phyloP scores from a whole-genome alignment of 768 basidiomycete genomes.

The Paxillus involutus region DNA sequence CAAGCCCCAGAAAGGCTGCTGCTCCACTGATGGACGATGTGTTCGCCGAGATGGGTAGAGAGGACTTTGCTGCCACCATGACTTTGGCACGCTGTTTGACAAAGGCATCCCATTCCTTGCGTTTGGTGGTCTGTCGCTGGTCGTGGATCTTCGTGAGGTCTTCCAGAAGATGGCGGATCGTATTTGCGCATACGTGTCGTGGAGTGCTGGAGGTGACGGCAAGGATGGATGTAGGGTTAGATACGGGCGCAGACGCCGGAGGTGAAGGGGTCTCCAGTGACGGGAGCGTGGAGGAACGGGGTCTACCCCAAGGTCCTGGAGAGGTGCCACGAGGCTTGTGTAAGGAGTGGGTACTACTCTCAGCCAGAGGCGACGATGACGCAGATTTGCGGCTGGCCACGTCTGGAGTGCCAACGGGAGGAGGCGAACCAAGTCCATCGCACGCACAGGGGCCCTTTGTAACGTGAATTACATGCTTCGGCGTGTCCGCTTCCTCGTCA shows the following conservation, averaged over 20 bases:
- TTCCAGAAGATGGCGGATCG: conserved; percentile 69
- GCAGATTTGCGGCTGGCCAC: conserved; percentile 7
- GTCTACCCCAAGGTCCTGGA: conserved; percentile 50
- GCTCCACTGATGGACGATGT: conserved; percentile 41
- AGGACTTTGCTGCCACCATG: conserved; percentile 29
- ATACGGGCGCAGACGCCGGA: conserved; percentile 6
- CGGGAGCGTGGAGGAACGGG: conserved; percentile 42
- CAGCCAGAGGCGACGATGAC: conserved; percentile 15
- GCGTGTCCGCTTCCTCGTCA: conserved; percentile 53
- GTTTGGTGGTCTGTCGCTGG: conserved; percentile 61
- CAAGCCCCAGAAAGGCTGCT: conserved; percentile 68
- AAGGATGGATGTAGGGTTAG: conserved; percentile 50
- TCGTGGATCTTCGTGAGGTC: conserved; percentile 85
- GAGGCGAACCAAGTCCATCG: conserved; percentile 27
- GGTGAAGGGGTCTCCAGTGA: conserved; percentile 20
- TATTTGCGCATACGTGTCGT: conserved; percentile 72
- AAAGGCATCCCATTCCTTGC: conserved; percentile 88
- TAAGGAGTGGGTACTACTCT: conserved; percentile 26
- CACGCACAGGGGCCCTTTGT: conserved; percentile 43
- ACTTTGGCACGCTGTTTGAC: conserved; percentile 65
- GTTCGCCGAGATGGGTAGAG: conserved; percentile 15
- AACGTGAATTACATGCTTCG: conserved; percentile 33
- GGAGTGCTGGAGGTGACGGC: conserved; percentile 62
- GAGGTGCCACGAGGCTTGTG: conserved; percentile 38
- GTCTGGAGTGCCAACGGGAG: conserved; percentile 6